A percentile compares a stretch with the other conserved stretches of the same genome.
Evolutionary conservation across 2,329 filamentous ascomycete species (phyloP).

Genomic region (Tolypocladium amazonense): DNA sequence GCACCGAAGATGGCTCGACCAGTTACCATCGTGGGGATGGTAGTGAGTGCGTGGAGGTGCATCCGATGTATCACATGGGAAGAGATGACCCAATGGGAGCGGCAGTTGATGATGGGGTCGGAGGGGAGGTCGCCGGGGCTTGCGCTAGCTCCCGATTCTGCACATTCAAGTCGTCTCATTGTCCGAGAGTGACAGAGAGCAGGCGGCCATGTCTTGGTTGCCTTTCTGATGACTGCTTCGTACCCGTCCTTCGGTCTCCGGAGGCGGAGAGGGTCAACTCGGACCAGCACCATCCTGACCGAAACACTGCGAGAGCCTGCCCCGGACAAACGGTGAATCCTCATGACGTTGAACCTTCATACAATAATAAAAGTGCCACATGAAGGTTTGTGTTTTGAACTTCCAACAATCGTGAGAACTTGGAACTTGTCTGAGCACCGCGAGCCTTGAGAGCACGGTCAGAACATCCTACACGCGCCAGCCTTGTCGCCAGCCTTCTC

Average conservation of each 20-base stretch:
- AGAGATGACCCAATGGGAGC: not conserved
- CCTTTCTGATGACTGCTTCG: too few species aligned
- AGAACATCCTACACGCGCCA: constrained; percentile 13
- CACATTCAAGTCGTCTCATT: not conserved
- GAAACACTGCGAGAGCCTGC: not conserved
- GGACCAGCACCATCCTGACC: not conserved
- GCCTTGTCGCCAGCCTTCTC: constrained; percentile 1
- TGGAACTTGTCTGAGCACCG: too few species aligned
- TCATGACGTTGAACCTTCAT: too few species aligned
- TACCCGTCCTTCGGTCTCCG: not conserved
- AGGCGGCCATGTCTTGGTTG: not conserved
- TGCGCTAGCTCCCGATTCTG: not conserved
- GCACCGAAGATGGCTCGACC: not conserved
- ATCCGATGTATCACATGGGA: not conserved
- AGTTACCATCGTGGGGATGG: not conserved
- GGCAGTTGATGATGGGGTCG: not conserved
- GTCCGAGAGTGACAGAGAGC: not conserved
- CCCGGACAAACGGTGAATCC: too few species aligned
- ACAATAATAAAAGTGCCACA: too few species aligned
- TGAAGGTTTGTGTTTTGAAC: too few species aligned
- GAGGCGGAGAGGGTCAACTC: not conserved
- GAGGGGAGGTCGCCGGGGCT: not conserved
- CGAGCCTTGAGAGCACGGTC: not conserved
- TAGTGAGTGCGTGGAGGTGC: not conserved
- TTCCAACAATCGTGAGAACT: not conserved